phyloP scores from a whole-genome alignment of 1,139 yeast genomes.

The Pichia sp. region DNA sequence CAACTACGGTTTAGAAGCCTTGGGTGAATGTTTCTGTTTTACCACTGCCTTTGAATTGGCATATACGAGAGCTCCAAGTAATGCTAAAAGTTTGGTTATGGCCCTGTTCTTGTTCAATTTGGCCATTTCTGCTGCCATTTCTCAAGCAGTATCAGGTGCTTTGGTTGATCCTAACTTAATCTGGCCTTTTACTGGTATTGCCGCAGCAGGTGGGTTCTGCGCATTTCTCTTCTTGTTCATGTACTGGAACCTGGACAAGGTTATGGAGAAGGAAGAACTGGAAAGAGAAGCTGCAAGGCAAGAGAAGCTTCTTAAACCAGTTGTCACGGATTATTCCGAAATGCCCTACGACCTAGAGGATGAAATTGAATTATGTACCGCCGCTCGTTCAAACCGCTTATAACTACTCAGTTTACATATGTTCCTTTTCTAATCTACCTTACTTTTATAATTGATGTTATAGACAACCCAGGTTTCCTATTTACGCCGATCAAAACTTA shows the following conservation, averaged over 20 bases:
- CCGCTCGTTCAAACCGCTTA: too few species aligned
- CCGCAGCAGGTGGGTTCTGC: constrained; percentile 37
- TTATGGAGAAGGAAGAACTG: constrained; percentile 36
- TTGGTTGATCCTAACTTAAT: constrained; percentile 47
- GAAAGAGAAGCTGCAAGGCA: constrained; percentile 14
- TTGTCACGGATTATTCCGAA: too few species aligned
- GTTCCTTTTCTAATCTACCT: too few species aligned
- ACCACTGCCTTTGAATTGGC: constrained; percentile 66
- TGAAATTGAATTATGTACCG: too few species aligned
- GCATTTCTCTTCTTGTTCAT: constrained; percentile 38
- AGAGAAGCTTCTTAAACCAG: too few species aligned
- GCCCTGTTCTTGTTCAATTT: constrained; percentile 56
- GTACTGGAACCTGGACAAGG: constrained; percentile 46
- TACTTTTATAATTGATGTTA: too few species aligned
- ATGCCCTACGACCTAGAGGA: too few species aligned
- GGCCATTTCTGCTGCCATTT: constrained; percentile 53
- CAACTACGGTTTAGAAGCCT: constrained; percentile 48
- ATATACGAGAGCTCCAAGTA: constrained; percentile 59
- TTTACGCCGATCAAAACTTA: too few species aligned
- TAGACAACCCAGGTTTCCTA: too few species aligned
- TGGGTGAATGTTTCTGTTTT: constrained; percentile 62
- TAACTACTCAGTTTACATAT: too few species aligned
- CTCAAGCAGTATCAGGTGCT: constrained; percentile 49
- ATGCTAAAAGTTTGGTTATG: constrained; percentile 64
- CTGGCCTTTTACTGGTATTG: constrained; percentile 48